A percentile compares a stretch with the other conserved stretches of the same genome.
Conservation (phyloP, 148 eudicot genomes). For the Rhododendron griersonianum region DNA sequence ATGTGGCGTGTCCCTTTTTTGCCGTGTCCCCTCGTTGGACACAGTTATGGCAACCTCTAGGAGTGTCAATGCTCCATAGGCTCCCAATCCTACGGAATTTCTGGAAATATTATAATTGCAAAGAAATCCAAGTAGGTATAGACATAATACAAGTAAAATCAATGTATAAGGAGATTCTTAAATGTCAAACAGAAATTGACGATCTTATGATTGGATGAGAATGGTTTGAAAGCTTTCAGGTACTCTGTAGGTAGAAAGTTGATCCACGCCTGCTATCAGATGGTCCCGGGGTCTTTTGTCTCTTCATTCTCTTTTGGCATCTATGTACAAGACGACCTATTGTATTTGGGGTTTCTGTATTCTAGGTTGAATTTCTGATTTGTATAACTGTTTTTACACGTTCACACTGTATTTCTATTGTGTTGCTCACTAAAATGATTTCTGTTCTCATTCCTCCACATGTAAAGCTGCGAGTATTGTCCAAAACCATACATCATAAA, state of each 20-base stretch:
- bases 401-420: neutral
- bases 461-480: neutral
- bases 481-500: neutral
- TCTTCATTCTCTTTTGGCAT: neutral
- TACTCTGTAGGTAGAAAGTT: neutral
- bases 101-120: neutral
- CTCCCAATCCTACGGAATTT: no score
- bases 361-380: neutral
- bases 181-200: neutral
- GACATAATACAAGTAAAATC: neutral
- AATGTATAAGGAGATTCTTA: neutral
- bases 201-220: neutral
- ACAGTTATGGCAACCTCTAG: no score
- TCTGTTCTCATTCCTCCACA: neutral
- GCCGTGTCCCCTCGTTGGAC: no score
- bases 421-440: neutral
- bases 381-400: neutral
- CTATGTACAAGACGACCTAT: neutral
- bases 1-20: no score
- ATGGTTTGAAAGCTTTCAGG: neutral
- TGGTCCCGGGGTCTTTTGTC: neutral
- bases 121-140: no score
- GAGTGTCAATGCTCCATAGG: no score
- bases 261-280: neutral
- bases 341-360: neutral